A percentile compares a stretch with the other conserved stretches of the same genome.
These are phyloP conservation scores for Leishmania tropica DNA, from an alignment of 208 protist genomes.

Conservation along the genomic window DNA sequence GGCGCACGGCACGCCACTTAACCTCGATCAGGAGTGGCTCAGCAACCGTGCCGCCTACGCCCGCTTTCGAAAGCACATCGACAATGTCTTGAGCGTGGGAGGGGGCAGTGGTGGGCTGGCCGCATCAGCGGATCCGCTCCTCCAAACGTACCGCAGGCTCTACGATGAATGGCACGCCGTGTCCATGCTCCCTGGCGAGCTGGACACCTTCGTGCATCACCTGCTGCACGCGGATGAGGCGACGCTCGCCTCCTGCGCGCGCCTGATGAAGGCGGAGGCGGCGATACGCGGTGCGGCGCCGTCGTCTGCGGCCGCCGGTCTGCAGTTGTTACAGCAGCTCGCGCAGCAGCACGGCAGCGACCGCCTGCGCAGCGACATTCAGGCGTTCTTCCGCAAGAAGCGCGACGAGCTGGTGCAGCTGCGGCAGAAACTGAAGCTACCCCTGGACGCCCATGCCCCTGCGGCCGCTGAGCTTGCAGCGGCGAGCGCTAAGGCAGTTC, in stretches of 20 bases:
- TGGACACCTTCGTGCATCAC: conserved; percentile 42
- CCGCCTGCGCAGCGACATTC: conserved; percentile 82
- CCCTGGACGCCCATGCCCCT: conserved; percentile 11
- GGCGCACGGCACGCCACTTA: conserved; percentile 69
- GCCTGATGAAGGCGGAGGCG: conserved; percentile 16
- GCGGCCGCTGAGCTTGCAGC: neutral
- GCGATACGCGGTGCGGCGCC: conserved; percentile 2
- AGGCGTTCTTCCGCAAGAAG: conserved; percentile 71
- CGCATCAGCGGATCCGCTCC: conserved; percentile 3
- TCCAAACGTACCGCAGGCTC: conserved; percentile 9
- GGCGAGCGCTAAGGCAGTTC: neutral
- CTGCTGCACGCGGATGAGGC: conserved; percentile 47
- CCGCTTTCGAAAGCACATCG: conserved; percentile 30
- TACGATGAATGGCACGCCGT: conserved; percentile 37
- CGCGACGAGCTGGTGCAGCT: conserved; percentile 57
- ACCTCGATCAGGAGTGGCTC: conserved; percentile 88
- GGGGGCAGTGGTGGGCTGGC: neutral
- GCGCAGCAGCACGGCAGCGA: conserved; percentile 38
- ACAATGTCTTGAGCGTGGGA: neutral
- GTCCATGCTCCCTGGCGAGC: conserved; percentile 63
- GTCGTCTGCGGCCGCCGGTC: conserved; percentile 2
- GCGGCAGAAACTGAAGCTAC: conserved; percentile 59
- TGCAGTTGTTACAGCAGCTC: conserved; percentile 27
- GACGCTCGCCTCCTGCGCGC: conserved; percentile 31
- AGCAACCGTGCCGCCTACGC: conserved; percentile 62